Evolutionary conservation across 371 early-diverging fungal genomes (phyloP).

Genomic region (Mortierella sp.): DNA sequence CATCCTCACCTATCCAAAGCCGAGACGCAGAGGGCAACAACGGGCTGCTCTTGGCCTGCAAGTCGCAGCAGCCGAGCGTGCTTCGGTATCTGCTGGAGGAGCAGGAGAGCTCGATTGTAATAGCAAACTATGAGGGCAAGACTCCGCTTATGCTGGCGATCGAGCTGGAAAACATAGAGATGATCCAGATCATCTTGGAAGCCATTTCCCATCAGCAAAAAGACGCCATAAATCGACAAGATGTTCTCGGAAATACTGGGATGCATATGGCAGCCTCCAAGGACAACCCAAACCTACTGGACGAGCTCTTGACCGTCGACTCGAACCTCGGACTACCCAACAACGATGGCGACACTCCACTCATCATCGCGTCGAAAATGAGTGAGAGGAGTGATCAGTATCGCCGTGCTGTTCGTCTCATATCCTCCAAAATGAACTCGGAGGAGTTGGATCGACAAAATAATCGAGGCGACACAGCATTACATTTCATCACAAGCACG

Average conservation of each 20-base stretch:
- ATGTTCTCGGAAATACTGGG: slow-evolving; percentile 62
- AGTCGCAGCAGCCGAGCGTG: slow-evolving; percentile 52
- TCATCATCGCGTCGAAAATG: slow-evolving; percentile 35
- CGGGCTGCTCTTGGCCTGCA: slow-evolving; percentile 62
- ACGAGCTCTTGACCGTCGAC: slow-evolving; percentile 17
- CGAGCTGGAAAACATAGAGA: slow-evolving; percentile 44
- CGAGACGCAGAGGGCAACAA: slow-evolving; percentile 64
- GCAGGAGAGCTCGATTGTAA: slow-evolving; percentile 13
- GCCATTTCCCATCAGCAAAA: slow-evolving; percentile 13
- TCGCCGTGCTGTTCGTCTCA: slow-evolving; percentile 2
- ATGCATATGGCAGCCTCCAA: slow-evolving; percentile 30
- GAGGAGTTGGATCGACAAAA: slow-evolving; percentile 44
- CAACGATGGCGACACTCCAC: slow-evolving; percentile 47
- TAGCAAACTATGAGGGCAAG: slow-evolving; percentile 57
- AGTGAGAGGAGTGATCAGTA: slow-evolving; percentile 13
- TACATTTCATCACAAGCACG: slow-evolving; percentile 58
- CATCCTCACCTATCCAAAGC: slow-evolving; percentile 27
- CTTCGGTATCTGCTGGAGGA: slow-evolving; percentile 52
- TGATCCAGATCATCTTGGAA: slow-evolving; percentile 46
- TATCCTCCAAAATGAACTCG: slow-evolving; percentile 25
- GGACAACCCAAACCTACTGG: slow-evolving; percentile 13
- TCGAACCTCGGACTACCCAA: slow-evolving; percentile 40
- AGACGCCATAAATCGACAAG: slow-evolving; percentile 43
- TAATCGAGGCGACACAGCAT: slow-evolving; percentile 58
- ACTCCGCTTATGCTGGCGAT: slow-evolving; percentile 65